These are phyloP conservation scores for Aspergillus phoenicis DNA, from an alignment of 2,329 filamentous ascomycete genomes.

Conservation along the genomic window DNA sequence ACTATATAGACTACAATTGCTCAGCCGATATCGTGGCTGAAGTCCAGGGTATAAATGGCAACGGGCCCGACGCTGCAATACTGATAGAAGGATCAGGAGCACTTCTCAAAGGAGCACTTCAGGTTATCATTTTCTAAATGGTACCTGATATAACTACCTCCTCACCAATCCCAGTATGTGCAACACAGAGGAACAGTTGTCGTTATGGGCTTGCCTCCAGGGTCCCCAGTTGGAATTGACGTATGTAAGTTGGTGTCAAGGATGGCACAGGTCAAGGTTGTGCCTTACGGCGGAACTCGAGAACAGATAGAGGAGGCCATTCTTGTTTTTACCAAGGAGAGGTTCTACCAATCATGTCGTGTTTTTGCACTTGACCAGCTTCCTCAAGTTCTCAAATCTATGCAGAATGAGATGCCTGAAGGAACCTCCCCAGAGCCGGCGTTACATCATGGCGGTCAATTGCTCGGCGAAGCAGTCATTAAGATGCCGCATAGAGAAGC, in stretches of 20 bases:
- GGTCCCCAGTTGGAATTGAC: background rate
- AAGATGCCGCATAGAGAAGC: background rate
- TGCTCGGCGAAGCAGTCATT: constrained; percentile 5
- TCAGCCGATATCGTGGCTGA: background rate
- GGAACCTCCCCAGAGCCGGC: background rate
- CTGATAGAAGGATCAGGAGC: background rate
- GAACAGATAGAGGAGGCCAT: constrained; percentile 11
- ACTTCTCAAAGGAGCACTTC: background rate
- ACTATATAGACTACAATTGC: background rate
- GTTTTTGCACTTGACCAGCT: background rate
- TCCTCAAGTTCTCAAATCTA: background rate
- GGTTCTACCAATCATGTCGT: background rate
- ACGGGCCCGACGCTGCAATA: constrained; percentile 1
- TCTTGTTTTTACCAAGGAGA: background rate
- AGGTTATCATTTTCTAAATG: background rate
- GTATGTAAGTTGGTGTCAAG: background rate
- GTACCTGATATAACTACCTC: background rate
- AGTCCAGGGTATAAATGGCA: background rate
- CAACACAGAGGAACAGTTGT: constrained; percentile 5
- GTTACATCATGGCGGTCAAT: background rate
- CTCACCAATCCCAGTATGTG: background rate
- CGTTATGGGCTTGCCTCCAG: background rate
- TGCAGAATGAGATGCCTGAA: background rate
- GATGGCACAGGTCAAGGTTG: background rate
- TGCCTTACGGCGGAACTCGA: background rate